Percentiles rank a stretch among this genome's conserved stretches.
phyloP scores from a whole-genome alignment of 208 protist genomes.

The Leptomonas pyrrhocoris region DNA sequence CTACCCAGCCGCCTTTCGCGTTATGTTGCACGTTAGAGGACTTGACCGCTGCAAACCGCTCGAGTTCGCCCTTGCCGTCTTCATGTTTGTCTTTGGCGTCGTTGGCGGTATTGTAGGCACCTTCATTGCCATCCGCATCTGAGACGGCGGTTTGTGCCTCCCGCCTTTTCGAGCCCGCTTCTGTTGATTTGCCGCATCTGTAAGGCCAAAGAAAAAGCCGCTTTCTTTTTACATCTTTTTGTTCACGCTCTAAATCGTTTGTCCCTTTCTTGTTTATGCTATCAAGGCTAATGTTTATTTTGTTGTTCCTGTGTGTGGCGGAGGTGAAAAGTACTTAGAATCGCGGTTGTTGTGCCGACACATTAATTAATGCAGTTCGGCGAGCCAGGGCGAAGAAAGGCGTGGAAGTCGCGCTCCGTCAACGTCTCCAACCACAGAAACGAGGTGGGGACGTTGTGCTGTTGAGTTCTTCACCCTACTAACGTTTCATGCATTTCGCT shows the following conservation, averaged over 20 bases:
- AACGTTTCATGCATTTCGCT: too few species aligned
- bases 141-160: background rate
- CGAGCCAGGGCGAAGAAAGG: background rate
- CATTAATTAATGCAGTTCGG: slow-evolving; percentile 6
- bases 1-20: slow-evolving; percentile 65
- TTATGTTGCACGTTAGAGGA: slow-evolving; percentile 46
- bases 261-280: background rate
- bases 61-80: slow-evolving; percentile 33
- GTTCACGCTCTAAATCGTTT: too few species aligned
- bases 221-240: too few species aligned
- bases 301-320: background rate
- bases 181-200: background rate
- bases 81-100: slow-evolving; percentile 68
- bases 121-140: slow-evolving; percentile 40
- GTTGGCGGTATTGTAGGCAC: slow-evolving; percentile 58
- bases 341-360: slow-evolving; percentile 3
- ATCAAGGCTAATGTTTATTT: background rate
- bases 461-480: too few species aligned
- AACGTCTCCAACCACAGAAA: background rate
- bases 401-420: background rate
- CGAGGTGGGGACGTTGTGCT: too few species aligned
- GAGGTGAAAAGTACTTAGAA: background rate
- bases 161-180: background rate
- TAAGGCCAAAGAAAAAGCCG: too few species aligned
- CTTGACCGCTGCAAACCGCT: slow-evolving; percentile 37